Base-by-base conservation (phyloP, 2,329 filamentous ascomycete genomes). In the Clonostachys rosea region DNA sequence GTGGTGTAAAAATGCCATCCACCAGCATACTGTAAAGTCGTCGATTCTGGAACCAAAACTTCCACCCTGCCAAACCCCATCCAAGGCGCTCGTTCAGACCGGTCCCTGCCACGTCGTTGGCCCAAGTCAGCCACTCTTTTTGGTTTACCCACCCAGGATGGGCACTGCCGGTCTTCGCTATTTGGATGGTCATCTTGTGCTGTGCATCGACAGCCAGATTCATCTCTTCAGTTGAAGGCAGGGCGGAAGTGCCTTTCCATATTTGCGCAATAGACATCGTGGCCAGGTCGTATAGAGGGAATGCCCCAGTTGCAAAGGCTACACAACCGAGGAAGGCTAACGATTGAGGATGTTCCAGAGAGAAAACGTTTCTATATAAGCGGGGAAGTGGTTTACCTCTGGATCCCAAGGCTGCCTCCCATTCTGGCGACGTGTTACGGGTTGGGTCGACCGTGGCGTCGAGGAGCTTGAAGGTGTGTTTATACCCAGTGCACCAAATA, bases 311-410 rank as follows among this genome's bases (percentile, higher is more conserved):
- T 49, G 59, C 57, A 35, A 66, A 62, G 6, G 62, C 59, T 8
- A 61, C 56, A 45, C 64, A 64, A 48, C 67, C 66, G 47, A 73
- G 55, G 45, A 74, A 67, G 0, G 70, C 75, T 5, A 76, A 60
- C 9, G 68, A 71, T 10, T 71, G 60, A 5, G 71, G 68, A 20
- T 70, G 56, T 20, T 64, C 56, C 0, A 70, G 60, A 2, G 72
- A 71, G 50, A 77, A 71, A 8, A 74, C 56, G 50, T 73, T 73
- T 44, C 66, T 65, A 46, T 68, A 75, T 2, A 75, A 56, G 1
- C 63, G 53, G 9, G 66, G 63, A 4, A 70, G 58, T 1, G 59
- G 48, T 2, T 57, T 50, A 10, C 52, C 62, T 52, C 53, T 55
- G 18, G 49, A 62, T 51, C 48, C 60, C 47, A 34, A 59, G 51